phyloP scores from a whole-genome alignment of 306 rosid genomes.

The Malus sylvestris region DNA sequence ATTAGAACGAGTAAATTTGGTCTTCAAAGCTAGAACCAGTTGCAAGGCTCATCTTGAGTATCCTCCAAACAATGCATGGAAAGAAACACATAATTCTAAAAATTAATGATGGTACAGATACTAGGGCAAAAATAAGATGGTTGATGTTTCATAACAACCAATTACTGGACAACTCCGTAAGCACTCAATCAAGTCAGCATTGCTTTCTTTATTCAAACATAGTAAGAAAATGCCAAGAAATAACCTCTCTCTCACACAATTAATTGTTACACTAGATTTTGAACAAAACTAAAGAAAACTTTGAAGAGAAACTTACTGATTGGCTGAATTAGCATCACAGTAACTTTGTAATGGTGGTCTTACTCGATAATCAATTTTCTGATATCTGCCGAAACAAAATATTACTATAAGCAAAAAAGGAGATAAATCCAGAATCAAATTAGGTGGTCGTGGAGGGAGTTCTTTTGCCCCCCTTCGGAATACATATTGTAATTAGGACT shows the following conservation, averaged over 20 bases:
- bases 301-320: slow-evolving; percentile 46
- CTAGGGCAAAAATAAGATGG: neutral
- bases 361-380: slow-evolving; percentile 81
- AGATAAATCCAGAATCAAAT: neutral
- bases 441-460: neutral
- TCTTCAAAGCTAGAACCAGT: neutral
- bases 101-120: neutral
- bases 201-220: neutral
- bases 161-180: neutral
- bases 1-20: neutral
- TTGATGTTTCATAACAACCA: neutral
- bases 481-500: neutral
- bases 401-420: slow-evolving; percentile 2
- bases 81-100: neutral
- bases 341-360: slow-evolving; percentile 64
- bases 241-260: neutral
- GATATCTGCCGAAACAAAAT: slow-evolving; percentile 52
- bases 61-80: neutral
- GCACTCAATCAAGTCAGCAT: neutral
- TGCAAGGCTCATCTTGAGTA: neutral
- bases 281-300: neutral
- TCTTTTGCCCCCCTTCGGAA: neutral
- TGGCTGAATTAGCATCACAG: slow-evolving; percentile 48
- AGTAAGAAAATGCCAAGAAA: neutral
- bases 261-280: neutral